Percentiles rank a stretch among this genome's conserved stretches.
These are phyloP conservation scores for Poa pratensis DNA, from an alignment of 176 grass and related monocot genomes.

Conservation along the genomic window DNA sequence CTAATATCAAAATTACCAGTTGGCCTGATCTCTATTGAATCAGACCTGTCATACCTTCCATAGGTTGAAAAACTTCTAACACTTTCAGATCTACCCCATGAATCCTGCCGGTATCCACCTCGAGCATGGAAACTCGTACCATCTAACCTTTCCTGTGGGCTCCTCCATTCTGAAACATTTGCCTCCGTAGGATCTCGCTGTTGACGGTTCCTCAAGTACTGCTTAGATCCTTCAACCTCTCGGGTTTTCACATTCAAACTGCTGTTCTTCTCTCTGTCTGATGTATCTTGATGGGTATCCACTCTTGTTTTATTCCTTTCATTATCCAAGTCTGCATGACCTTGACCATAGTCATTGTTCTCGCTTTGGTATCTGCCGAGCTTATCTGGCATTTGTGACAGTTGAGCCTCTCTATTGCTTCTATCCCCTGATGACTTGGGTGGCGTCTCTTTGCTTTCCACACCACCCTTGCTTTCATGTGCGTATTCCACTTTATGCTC, in stretches of 20 bases:
- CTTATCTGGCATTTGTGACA: not conserved
- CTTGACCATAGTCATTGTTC: constrained; percentile 34
- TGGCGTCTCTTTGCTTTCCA: constrained; percentile 25
- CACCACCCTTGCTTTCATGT: constrained; percentile 34
- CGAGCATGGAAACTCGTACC: constrained; percentile 57
- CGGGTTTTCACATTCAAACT: constrained; percentile 60
- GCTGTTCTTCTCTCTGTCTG: constrained; percentile 53
- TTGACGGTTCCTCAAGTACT: constrained; percentile 55
- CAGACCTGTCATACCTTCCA: constrained; percentile 83
- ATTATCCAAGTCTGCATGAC: constrained; percentile 56
- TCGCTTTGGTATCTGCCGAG: too few species aligned
- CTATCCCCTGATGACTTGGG: constrained; percentile 13
- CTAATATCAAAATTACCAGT: constrained; percentile 80
- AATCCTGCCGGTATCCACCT: constrained; percentile 70
- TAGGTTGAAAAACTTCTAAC: constrained; percentile 60
- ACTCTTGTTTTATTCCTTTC: constrained; percentile 62
- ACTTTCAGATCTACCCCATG: constrained; percentile 77
- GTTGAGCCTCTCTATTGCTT: not conserved
- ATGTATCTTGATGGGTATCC: constrained; percentile 44
- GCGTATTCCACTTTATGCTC: constrained; percentile 30
- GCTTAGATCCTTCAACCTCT: constrained; percentile 64
- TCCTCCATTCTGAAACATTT: constrained; percentile 61
- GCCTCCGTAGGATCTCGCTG: constrained; percentile 58
- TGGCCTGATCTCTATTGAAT: constrained; percentile 96
- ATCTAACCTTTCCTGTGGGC: constrained; percentile 62